Conservation (phyloP, 1,284 basidiomycete genomes). For the Tilletia horrida region DNA sequence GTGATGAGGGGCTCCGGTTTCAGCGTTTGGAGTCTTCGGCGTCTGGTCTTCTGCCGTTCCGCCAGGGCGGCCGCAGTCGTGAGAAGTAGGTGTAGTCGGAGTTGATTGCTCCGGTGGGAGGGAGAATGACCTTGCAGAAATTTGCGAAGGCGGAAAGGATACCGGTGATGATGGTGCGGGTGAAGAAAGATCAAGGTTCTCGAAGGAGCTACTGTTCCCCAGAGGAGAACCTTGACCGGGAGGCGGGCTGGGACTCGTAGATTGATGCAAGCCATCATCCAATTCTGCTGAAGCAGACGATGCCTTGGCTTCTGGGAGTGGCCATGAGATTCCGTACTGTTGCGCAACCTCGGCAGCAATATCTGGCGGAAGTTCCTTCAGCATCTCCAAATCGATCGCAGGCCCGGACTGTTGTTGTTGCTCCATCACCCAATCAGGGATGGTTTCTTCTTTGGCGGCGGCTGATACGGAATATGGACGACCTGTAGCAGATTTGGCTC, state of each 20-base stretch:
- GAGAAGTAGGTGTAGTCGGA: neutral
- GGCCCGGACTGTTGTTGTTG: neutral
- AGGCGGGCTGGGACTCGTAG: too few relatives aligned
- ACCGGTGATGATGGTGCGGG: constrained; percentile 12
- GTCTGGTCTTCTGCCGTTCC: neutral
- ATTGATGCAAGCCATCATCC: neutral
- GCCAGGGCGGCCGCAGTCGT: too few relatives aligned
- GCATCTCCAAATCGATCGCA: constrained; percentile 30
- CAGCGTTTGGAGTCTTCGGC: neutral
- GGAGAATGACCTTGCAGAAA: constrained; percentile 7
- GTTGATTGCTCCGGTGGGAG: neutral
- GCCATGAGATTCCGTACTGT: constrained; percentile 31
- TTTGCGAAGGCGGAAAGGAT: constrained; percentile 3
- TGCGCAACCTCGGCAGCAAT: constrained; percentile 33
- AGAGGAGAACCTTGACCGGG: constrained; percentile 6
- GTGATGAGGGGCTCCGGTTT: too few relatives aligned
- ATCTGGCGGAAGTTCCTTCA: constrained; percentile 33
- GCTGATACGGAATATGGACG: too few relatives aligned
- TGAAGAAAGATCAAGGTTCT: neutral
- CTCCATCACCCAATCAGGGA: too few relatives aligned
- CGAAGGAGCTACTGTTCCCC: neutral
- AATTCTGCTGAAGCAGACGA: neutral
- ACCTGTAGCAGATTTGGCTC: too few relatives aligned
- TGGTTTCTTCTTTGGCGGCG: too few relatives aligned
- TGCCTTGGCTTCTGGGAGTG: neutral